Percentiles rank a stretch among this genome's conserved stretches.
Conservation (phyloP, 441 rosid species). For the Jatropha multifida region DNA sequence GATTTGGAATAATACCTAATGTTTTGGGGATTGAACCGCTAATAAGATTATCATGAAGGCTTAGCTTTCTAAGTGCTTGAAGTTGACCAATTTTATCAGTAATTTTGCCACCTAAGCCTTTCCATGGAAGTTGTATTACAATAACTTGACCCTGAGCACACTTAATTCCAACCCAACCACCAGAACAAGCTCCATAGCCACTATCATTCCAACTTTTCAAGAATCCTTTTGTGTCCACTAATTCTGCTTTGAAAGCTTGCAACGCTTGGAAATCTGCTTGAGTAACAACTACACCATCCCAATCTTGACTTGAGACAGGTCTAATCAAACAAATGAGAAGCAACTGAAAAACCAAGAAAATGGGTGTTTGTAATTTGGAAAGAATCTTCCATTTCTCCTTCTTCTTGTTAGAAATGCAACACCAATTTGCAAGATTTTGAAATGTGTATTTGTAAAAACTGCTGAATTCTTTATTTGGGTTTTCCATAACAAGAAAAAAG, state of each 20-base stretch:
- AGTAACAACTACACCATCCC: slow-evolving; percentile 83
- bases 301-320: slow-evolving; percentile 39
- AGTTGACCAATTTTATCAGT: slow-evolving; percentile 75
- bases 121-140: slow-evolving; percentile 82
- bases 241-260: slow-evolving; percentile 60
- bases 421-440: slow-evolving; percentile 24
- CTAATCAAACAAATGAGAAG: slow-evolving; percentile 4
- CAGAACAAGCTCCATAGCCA: slow-evolving; percentile 73
- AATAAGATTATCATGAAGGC: slow-evolving; percentile 64
- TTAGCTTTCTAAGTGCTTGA: slow-evolving; percentile 74
- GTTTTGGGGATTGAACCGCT: slow-evolving; percentile 61
- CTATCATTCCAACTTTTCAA: slow-evolving; percentile 75
- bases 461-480: slow-evolving; percentile 8
- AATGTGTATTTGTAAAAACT: slow-evolving; percentile 18
- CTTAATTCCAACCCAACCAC: slow-evolving; percentile 81
- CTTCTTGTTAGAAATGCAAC: slow-evolving; percentile 25
- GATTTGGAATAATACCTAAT: slow-evolving; percentile 64
- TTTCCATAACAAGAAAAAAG: slow-evolving; percentile 31
- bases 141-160: slow-evolving; percentile 84
- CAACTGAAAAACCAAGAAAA: slow-evolving; percentile 31
- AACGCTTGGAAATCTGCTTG: slow-evolving; percentile 72
- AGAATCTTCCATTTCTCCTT: slow-evolving; percentile 32
- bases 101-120: slow-evolving; percentile 59
- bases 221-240: slow-evolving; percentile 62
- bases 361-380: not conserved